phyloP scores from a whole-genome alignment of 306 rosid species.

The Acacia crassicarpa region DNA sequence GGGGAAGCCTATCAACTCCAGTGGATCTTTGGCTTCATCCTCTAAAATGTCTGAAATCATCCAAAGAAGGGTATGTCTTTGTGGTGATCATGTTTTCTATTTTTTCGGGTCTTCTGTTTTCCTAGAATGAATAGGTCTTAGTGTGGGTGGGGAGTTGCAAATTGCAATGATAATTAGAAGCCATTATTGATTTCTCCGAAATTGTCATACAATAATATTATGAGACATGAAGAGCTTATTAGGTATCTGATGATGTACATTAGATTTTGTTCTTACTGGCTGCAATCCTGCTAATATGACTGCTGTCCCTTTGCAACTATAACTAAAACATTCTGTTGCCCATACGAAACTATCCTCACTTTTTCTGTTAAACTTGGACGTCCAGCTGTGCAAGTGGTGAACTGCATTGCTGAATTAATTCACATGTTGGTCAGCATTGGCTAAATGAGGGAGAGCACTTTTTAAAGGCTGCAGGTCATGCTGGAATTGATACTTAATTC shows the following conservation, averaged over 20 bases:
- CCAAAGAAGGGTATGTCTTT: constrained; percentile 82
- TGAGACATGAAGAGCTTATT: neutral
- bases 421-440: neutral
- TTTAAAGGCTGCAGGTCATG: neutral
- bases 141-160: constrained; percentile 6
- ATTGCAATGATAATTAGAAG: constrained; percentile 3
- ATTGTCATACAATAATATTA: constrained; percentile 12
- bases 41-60: constrained; percentile 78
- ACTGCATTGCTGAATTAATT: neutral
- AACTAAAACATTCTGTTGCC: constrained; percentile 3
- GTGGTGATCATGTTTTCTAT: constrained; percentile 24
- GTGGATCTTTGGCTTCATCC: constrained; percentile 58
- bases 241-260: neutral
- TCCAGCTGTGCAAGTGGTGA: neutral
- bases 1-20: constrained; percentile 58
- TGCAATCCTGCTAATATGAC: constrained; percentile 12
- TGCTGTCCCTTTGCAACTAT: constrained; percentile 9
- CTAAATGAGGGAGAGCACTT: neutral
- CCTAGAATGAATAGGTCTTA: constrained; percentile 16
- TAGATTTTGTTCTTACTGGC: constrained; percentile 7
- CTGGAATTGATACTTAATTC: neutral
- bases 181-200: constrained; percentile 5
- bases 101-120: neutral
- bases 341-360: constrained; percentile 8
- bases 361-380: neutral